Evolutionary conservation across 106 monocot genomes (phyloP).

Genomic region (Allium sativum): DNA sequence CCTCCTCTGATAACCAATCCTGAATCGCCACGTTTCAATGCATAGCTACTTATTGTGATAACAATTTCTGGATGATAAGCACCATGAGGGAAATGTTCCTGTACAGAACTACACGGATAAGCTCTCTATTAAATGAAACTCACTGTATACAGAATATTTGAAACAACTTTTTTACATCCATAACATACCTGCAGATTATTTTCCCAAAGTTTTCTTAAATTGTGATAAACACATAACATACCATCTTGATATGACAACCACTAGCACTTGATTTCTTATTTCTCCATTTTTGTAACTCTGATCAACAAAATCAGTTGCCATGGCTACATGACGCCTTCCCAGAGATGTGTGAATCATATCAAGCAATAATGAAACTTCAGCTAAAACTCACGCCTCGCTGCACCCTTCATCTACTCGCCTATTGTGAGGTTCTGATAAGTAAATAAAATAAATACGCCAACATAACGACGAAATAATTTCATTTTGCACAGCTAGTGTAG

Average conservation of each 20-base stretch:
- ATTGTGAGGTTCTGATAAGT: conserved; percentile 75
- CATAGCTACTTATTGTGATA: conserved; percentile 85
- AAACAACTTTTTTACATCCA: not conserved
- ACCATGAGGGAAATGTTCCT: conserved; percentile 96
- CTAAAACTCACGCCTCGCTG: conserved; percentile 63
- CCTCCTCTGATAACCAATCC: conserved; percentile 86
- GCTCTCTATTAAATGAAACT: too few species aligned
- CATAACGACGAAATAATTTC: too few species aligned
- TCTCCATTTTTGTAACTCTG: conserved; percentile 67
- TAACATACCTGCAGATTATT: conserved; percentile 61
- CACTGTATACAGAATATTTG: too few species aligned
- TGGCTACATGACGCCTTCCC: conserved; percentile 80
- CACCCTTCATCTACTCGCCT: conserved; percentile 72
- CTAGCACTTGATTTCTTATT: conserved; percentile 80
- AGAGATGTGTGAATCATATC: conserved; percentile 72
- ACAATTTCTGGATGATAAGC: conserved; percentile 85
- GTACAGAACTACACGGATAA: conserved; percentile 1
- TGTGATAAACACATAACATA: conserved; percentile 97
- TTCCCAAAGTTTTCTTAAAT: conserved; percentile 97
- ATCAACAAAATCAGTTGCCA: conserved; percentile 73
- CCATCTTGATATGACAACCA: conserved; percentile 97
- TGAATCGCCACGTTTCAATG: conserved; percentile 86
- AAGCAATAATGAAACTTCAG: conserved; percentile 78
- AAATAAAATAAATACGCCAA: not conserved
- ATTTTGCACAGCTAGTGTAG: too few species aligned